phyloP scores from a whole-genome alignment of 1,284 basidiomycete genomes.

The Ceraceosorus guamensis region DNA sequence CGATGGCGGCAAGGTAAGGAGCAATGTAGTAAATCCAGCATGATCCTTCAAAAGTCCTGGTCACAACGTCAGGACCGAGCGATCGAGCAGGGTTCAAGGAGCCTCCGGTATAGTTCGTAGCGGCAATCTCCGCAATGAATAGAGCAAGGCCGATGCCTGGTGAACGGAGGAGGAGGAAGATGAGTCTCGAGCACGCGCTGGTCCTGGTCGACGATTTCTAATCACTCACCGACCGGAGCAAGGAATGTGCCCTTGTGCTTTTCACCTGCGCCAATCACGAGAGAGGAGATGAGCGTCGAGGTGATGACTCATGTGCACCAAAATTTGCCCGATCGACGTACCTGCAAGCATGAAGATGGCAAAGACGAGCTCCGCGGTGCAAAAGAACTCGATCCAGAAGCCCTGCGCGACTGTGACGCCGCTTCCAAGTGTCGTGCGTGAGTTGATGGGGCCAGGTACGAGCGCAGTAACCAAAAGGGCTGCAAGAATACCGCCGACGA shows the following conservation, averaged over 20 bases:
- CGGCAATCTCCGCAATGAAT: conserved; percentile 16
- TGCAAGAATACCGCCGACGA: conserved; percentile 25
- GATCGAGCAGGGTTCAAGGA: conserved; percentile 36
- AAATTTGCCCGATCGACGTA: conserved; percentile 17
- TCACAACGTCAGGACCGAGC: conserved; percentile 27
- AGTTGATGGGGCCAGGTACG: conserved; percentile 13
- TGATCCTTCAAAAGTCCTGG: conserved; percentile 17
- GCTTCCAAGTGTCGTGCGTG: conserved; percentile 7
- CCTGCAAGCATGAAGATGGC: conserved; percentile 27
- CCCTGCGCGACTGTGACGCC: conserved; percentile 19
- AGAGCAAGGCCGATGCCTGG: conserved; percentile 11
- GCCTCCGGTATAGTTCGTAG: conserved; percentile 34
- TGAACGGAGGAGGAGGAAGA: not conserved
- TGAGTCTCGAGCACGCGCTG: conserved; percentile 45
- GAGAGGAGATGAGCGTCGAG: conserved; percentile 21
- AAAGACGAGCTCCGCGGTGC: conserved; percentile 18
- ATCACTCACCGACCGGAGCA: conserved; percentile 58
- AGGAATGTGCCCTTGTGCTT: conserved; percentile 64
- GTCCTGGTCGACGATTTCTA: conserved; percentile 45
- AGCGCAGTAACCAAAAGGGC: conserved; percentile 18
- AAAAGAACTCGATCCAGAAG: conserved; percentile 23
- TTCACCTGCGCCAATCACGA: conserved; percentile 27
- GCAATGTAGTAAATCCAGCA: conserved; percentile 34
- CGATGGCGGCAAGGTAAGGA: conserved; percentile 23
- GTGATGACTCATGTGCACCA: conserved; percentile 19